These are phyloP conservation scores for Chenopodium album DNA, from an alignment of 148 eudicot species.

Conservation along the genomic window DNA sequence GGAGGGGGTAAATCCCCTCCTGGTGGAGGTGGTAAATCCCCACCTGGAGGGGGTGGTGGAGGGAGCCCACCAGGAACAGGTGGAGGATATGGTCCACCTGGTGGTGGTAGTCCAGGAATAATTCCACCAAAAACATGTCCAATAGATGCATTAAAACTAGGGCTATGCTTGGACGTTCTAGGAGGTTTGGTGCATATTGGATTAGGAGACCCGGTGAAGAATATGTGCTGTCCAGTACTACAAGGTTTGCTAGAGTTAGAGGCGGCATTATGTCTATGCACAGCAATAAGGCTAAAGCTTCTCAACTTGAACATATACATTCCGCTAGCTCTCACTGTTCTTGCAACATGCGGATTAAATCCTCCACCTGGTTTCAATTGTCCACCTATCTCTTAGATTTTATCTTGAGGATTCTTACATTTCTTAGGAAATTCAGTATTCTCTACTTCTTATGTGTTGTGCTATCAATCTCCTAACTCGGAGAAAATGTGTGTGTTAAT, in stretches of 20 bases:
- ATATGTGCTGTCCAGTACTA: conserved; percentile 83
- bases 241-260: conserved; percentile 86
- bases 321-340: conserved; percentile 71
- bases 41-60: conserved; percentile 29
- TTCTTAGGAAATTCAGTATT: background rate
- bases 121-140: conserved; percentile 61
- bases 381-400: conserved; percentile 39
- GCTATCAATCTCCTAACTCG: too few species aligned
- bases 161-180: conserved; percentile 79
- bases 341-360: conserved; percentile 65
- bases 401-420: background rate
- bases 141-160: conserved; percentile 74
- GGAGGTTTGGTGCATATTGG: conserved; percentile 90
- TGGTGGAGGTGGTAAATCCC: conserved; percentile 19
- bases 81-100: conserved; percentile 30
- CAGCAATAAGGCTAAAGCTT: conserved; percentile 75
- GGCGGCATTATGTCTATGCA: conserved; percentile 92
- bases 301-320: conserved; percentile 70
- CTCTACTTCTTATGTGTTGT: background rate
- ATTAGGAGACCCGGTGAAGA: conserved; percentile 66
- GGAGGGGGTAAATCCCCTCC: conserved; percentile 20
- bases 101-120: background rate
- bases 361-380: conserved; percentile 67
- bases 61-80: conserved; percentile 27
- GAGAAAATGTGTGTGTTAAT: too few species aligned